Evolutionary conservation across 2,329 filamentous ascomycete species (phyloP), one percentile per base, ranked within the genome.

Genomic region (Paraphoma sp.): DNA sequence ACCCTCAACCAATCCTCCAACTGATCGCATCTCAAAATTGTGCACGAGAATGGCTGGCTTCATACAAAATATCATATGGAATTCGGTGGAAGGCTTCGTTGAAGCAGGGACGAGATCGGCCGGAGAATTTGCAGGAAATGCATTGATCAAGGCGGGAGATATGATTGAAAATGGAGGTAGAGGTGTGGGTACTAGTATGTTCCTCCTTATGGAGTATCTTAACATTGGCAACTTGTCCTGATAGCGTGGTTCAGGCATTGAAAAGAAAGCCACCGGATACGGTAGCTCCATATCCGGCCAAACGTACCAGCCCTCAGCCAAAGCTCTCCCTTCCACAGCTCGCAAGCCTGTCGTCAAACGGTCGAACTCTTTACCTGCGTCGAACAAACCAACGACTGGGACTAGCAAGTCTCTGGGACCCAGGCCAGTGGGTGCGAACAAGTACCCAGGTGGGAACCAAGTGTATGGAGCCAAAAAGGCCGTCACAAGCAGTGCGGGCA

Each of bases 81-180:
- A 75, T 57, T 74, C 70, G 17, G 69, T 78, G 14, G 67, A 69
- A 18, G 75, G 75, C 2, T 76, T 76, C 46, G 73, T 77, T 1
- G 73, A 76, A 40, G 73, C 72, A 0, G 75, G 73, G 10, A 76
- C 68, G 49, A 64, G 71, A 30, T 69, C 73, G 8, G 75, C 67
- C 14, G 75, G 75, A 7, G 74, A 72, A 47, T 78, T 70, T 57
- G 75, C 74, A 3, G 75, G 75, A 5, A 72, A 76, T 58, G 74
- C 73, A 1, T 56, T 77, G 57, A 74, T 74, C 45, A 75, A 74
- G 53, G 74, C 72, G 8, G 75, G 75, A 2, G 73, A 78, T 53
- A 44, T 72, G 62, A 71, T 78, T 53, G 75, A 78, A 54, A 70
- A 65, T 44, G 51, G 63, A 8, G 74, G 74, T 17, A 53, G 72